Evolutionary conservation across 2,329 filamentous ascomycete species (phyloP).

Genomic region (Neonectria faginata): DNA sequence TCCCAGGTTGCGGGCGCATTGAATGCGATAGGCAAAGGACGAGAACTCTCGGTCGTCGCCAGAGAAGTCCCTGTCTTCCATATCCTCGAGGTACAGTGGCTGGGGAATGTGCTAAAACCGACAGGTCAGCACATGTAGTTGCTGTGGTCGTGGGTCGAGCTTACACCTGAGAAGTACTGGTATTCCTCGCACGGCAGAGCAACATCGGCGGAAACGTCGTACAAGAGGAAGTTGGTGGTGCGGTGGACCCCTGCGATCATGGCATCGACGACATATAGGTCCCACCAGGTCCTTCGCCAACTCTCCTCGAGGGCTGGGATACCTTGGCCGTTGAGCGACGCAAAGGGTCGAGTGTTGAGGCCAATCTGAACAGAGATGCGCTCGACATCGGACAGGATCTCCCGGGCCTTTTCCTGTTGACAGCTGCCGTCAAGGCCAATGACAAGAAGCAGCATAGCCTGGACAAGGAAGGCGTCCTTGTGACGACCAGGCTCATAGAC

Average conservation of each 20-base stretch:
- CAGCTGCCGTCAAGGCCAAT: slow-evolving; percentile 83
- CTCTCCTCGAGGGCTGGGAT: slow-evolving; percentile 81
- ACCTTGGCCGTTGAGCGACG: slow-evolving; percentile 70
- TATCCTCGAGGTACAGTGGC: slow-evolving; percentile 75
- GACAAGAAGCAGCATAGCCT: slow-evolving; percentile 81
- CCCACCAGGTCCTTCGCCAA: slow-evolving; percentile 94
- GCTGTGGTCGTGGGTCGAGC: slow-evolving; percentile 36
- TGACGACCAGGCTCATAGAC: slow-evolving; percentile 60
- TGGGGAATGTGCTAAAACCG: slow-evolving; percentile 64
- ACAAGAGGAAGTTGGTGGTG: slow-evolving; percentile 76
- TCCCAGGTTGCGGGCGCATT: slow-evolving; percentile 82
- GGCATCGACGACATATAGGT: slow-evolving; percentile 81
- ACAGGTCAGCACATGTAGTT: slow-evolving; percentile 28
- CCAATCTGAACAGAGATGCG: slow-evolving; percentile 80
- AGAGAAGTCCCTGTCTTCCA: slow-evolving; percentile 80
- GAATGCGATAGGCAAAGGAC: slow-evolving; percentile 86
- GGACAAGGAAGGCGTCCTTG: slow-evolving; percentile 74
- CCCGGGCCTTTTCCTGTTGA: slow-evolving; percentile 74
- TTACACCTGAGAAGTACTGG: slow-evolving; percentile 72
- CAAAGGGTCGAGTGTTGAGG: slow-evolving; percentile 77
- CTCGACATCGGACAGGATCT: slow-evolving; percentile 76
- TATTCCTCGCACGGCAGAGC: slow-evolving; percentile 84
- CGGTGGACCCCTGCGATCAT: slow-evolving; percentile 85
- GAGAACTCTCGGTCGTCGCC: slow-evolving; percentile 79
- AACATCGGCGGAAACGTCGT: slow-evolving; percentile 74